Percentiles rank a stretch among this genome's conserved stretches.
Evolutionary conservation across 495 filamentous ascomycete genomes (phyloP).

Genomic region (Oidiodendron maius): DNA sequence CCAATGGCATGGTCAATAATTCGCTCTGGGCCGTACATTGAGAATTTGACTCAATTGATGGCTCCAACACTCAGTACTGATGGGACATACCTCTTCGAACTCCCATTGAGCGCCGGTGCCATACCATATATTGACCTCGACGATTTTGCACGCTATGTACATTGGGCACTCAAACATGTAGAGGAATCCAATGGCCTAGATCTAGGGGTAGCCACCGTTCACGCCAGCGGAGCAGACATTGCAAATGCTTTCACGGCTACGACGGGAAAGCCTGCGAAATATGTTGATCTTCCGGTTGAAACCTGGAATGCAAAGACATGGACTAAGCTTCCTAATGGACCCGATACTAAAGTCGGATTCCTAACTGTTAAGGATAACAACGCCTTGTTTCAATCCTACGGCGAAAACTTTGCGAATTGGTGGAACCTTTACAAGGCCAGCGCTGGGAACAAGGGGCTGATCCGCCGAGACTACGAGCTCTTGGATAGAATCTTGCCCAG

Average conservation of each 20-base stretch:
- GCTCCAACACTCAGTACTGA: background rate
- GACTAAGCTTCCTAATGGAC: background rate
- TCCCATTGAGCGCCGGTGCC: constrained; percentile 4
- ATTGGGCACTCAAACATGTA: background rate
- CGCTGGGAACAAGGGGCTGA: constrained; percentile 19
- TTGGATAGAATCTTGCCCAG: constrained; percentile 30
- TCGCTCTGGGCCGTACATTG: constrained; percentile 31
- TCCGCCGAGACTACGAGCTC: constrained; percentile 27
- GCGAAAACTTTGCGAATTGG: constrained; percentile 29
- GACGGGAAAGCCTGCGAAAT: constrained; percentile 2
- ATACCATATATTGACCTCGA: background rate
- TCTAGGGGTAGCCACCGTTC: background rate
- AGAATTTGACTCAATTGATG: constrained; percentile 21
- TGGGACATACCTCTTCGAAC: background rate
- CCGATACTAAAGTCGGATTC: background rate
- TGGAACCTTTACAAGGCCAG: constrained; percentile 2
- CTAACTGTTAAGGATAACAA: background rate
- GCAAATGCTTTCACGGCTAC: background rate
- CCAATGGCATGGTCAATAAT: constrained; percentile 32
- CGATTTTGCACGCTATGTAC: background rate
- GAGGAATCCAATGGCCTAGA: background rate
- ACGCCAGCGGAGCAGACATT: background rate
- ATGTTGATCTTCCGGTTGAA: background rate
- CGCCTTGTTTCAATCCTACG: background rate
- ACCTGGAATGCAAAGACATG: background rate